Percentiles rank a stretch among this genome's conserved stretches.
These are phyloP conservation scores for Lactarius pseudohatsudake DNA, from an alignment of 768 basidiomycete species.

Conservation along the genomic window DNA sequence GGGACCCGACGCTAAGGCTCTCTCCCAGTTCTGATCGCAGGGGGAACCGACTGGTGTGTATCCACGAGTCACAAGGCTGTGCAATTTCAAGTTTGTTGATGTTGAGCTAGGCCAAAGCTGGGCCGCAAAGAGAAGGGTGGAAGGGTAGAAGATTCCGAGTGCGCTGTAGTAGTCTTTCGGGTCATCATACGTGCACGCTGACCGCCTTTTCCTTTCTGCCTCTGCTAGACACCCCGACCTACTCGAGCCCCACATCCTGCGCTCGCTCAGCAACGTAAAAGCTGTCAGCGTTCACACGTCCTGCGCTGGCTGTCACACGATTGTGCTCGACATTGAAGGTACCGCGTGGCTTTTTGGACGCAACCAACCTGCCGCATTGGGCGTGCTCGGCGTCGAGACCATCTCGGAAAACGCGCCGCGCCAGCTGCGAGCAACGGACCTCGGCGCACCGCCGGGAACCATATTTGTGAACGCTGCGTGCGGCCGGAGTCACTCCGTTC, in stretches of 20 bases:
- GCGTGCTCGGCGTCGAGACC: conserved; percentile 46
- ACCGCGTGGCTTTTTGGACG: conserved; percentile 90
- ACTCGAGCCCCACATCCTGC: conserved; percentile 83
- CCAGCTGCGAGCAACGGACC: conserved; percentile 53
- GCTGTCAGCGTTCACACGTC: conserved; percentile 71
- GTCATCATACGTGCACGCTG: conserved; percentile 11
- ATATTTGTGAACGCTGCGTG: conserved; percentile 78
- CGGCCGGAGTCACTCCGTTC: conserved; percentile 77
- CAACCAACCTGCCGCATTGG: conserved; percentile 68
- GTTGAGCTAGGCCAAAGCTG: conserved; percentile 20
- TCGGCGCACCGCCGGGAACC: conserved; percentile 55
- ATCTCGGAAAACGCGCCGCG: conserved; percentile 78
- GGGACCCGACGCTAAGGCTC: conserved; percentile 26
- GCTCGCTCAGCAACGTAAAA: conserved; percentile 82
- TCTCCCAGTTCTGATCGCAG: conserved; percentile 71
- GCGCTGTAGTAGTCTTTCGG: conserved; percentile 4
- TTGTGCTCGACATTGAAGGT: conserved; percentile 71
- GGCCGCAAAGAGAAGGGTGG: conserved; percentile 29
- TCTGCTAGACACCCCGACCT: conserved; percentile 68
- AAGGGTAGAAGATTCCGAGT: conserved; percentile 27
- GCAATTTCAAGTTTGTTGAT: conserved; percentile 21
- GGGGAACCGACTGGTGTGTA: conserved; percentile 84
- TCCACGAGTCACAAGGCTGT: conserved; percentile 26
- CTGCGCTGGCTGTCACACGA: conserved; percentile 73
- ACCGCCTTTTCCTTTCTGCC: not conserved